Evolutionary conservation across 305 asterid genomes (phyloP).

Genomic region (Plantago coronopus): DNA sequence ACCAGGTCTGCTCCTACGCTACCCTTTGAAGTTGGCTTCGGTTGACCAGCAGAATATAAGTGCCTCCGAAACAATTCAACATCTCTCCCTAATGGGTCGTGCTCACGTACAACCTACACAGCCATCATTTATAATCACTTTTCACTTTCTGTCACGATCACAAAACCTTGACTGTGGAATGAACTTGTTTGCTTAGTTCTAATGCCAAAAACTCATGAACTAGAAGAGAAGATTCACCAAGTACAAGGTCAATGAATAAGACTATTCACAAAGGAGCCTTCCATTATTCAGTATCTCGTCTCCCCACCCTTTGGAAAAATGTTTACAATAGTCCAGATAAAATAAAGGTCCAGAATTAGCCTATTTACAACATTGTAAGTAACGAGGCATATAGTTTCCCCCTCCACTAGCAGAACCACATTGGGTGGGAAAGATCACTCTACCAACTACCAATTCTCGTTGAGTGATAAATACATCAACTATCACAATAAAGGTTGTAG

Average conservation of each 20-base stretch:
- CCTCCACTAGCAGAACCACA: no score
- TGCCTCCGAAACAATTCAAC: conserved; percentile 75
- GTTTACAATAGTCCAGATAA: no score
- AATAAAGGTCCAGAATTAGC: no score
- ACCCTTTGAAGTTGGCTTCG: conserved; percentile 71
- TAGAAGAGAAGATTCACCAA: not conserved
- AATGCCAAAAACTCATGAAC: not conserved
- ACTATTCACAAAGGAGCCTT: not conserved
- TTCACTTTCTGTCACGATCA: conserved; percentile 1
- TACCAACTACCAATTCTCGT: no score
- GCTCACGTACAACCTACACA: conserved; percentile 84
- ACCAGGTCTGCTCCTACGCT: conserved; percentile 68
- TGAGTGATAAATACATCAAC: no score
- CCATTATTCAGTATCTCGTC: no score
- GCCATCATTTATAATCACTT: conserved; percentile 1
- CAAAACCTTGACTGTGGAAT: not conserved
- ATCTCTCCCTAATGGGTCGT: conserved; percentile 83
- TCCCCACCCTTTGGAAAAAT: no score
- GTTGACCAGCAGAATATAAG: conserved; percentile 47
- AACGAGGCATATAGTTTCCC: no score
- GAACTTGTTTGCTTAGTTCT: conserved; percentile 8
- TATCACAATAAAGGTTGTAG: no score
- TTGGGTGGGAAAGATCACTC: no score
- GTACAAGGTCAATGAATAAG: conserved; percentile 10
- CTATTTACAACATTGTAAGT: no score